Base-by-base conservation (phyloP, 2,329 filamentous ascomycete species). In the Microdochium nivale region DNA sequence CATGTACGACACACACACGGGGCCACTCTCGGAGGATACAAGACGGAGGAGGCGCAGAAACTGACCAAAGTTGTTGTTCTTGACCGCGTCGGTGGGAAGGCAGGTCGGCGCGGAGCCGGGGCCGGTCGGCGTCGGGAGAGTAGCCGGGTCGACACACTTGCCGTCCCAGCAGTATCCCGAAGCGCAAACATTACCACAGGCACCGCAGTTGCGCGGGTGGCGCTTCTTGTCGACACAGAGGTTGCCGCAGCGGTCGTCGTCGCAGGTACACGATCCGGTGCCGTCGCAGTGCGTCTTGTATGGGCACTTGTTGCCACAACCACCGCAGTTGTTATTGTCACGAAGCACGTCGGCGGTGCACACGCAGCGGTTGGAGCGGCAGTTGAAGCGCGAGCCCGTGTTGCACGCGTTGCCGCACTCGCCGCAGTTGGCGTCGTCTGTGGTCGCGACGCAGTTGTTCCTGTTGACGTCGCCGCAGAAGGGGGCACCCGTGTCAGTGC, bases 291-390 rank as follows among this genome's bases (percentile, higher is more conserved):
- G 51, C 27, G 54, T 54, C 35, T 51, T 33, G n/a, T 19, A 49
- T 3, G 53, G 53, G 47, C 54, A 56, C 32, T 21, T 40, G 32
- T 49, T 44, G 33, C 54, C 54, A n/a, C 54, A 56, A 21, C 37
- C 54, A 24, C 54, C 54, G 49, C 54, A 56, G 52, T 56, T 56
- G 33, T 50, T 52, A 32, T 33, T 50, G 32, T 56, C 53, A 13
- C 48, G 51, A 25, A 37, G 5, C 7, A 37, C 33, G 33, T 21
- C 35, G 21, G 33, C 37, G 2, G 37, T 46, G 13, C 40, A 14
- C 4, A 25, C 13, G 49, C 49, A 50, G 23, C n/a, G n/a, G n/a
- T 24, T 33, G 21, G 30, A 25, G 19, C 24, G 14, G 16, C 30
- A 21, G 4, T 2, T 2, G 24, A n/a, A n/a, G 24, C 21, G n/a